phyloP scores from a whole-genome alignment of 1,284 basidiomycete species.

The Fomitopsis pinicola region DNA sequence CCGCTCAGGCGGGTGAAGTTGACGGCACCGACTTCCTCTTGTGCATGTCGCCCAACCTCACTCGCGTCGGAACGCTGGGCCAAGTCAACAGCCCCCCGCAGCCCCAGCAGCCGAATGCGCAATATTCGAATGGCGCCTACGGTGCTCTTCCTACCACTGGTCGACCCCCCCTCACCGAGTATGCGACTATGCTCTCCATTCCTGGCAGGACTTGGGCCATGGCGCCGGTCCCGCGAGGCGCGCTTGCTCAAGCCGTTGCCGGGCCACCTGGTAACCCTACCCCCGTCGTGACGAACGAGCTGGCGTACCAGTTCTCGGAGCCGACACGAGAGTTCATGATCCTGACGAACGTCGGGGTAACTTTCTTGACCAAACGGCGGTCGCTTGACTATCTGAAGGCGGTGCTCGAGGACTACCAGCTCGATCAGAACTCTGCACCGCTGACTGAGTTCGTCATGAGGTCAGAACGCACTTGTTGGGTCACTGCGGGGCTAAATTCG shows the following conservation, averaged over 20 bases:
- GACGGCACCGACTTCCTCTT: constrained; percentile 75
- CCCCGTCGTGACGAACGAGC: constrained; percentile 66
- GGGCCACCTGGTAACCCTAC: constrained; percentile 42
- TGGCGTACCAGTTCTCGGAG: constrained; percentile 76
- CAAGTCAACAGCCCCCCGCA: constrained; percentile 44
- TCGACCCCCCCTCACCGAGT: constrained; percentile 67
- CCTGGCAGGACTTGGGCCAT: constrained; percentile 84
- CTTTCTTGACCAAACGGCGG: constrained; percentile 79
- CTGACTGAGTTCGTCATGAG: constrained; percentile 74
- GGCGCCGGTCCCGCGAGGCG: constrained; percentile 46
- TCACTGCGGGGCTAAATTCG: constrained; percentile 7
- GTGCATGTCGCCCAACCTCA: constrained; percentile 74
- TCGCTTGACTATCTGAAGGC: constrained; percentile 80
- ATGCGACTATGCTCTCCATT: constrained; percentile 72
- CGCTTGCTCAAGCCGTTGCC: constrained; percentile 20
- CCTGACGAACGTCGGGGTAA: constrained; percentile 81
- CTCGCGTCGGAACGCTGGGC: constrained; percentile 59
- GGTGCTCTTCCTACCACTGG: constrained; percentile 36
- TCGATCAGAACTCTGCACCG: constrained; percentile 61
- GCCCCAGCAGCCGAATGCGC: constrained; percentile 35
- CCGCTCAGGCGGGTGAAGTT: constrained; percentile 65
- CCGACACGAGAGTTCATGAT: constrained; percentile 79
- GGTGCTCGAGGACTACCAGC: constrained; percentile 67
- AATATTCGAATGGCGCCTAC: constrained; percentile 34
- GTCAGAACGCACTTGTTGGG: constrained; percentile 28